These are phyloP conservation scores for Phytophthora pseudosyringae DNA, from an alignment of 352 stramenopile genomes.

Conservation along the genomic window DNA sequence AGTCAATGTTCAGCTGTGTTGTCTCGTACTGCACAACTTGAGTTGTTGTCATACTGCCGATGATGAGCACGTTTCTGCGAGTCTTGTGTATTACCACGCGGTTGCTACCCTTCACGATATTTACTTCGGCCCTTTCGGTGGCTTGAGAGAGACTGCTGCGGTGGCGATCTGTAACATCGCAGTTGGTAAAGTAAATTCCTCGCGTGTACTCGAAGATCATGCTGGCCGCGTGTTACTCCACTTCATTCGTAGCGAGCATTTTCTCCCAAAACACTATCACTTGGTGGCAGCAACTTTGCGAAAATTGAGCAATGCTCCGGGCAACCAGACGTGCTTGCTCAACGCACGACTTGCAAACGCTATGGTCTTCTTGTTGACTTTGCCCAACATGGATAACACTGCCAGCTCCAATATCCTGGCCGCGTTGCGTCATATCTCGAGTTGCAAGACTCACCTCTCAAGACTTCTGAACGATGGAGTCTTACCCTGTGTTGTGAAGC, in stretches of 20 bases:
- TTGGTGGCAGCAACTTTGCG: slow-evolving; percentile 58
- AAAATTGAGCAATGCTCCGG: slow-evolving; percentile 70
- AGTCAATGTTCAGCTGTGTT: slow-evolving; percentile 56
- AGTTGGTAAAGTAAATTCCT: slow-evolving; percentile 71
- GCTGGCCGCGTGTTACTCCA: slow-evolving; percentile 59
- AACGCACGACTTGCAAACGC: slow-evolving; percentile 45
- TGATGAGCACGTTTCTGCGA: slow-evolving; percentile 41
- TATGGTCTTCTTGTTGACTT: slow-evolving; percentile 56
- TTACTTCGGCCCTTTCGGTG: slow-evolving; percentile 47
- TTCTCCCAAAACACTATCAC: slow-evolving; percentile 45
- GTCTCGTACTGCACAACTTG: slow-evolving; percentile 78
- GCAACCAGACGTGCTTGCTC: slow-evolving; percentile 62
- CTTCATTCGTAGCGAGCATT: slow-evolving; percentile 54
- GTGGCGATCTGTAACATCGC: slow-evolving; percentile 71
- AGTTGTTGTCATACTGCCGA: slow-evolving; percentile 47
- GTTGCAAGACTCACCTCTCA: slow-evolving; percentile 46
- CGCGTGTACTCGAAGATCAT: slow-evolving; percentile 58
- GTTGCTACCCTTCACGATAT: slow-evolving; percentile 59
- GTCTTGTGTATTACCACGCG: slow-evolving; percentile 54
- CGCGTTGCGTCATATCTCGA: slow-evolving; percentile 57
- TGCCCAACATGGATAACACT: slow-evolving; percentile 33
- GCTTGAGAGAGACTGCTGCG: slow-evolving; percentile 63
- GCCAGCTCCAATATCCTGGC: slow-evolving; percentile 58
- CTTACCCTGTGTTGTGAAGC: slow-evolving; percentile 53
- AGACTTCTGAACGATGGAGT: slow-evolving; percentile 59